Evolutionary conservation across 1,284 basidiomycete species (phyloP), one percentile per base, ranked within the genome.

Genomic region (Trametes polyzona): DNA sequence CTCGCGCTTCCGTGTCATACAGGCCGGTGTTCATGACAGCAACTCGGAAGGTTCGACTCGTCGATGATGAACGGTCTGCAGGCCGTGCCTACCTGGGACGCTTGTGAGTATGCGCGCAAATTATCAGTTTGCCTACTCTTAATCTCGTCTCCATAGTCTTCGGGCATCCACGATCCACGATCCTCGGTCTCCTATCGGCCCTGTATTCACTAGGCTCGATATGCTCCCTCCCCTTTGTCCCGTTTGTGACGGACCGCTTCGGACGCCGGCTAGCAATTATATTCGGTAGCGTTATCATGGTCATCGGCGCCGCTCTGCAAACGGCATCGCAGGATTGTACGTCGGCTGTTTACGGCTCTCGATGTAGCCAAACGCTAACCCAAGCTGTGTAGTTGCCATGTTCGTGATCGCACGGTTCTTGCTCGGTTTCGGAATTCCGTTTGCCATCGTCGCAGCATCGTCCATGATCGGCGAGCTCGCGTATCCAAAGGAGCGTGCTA

Each of bases 51-150:
- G 5, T 84, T 82, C 59, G 82, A 84, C 57, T 80, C 81, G 0
- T 83, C 81, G 5, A 83, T 84, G 81, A 80, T 67, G 65, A 71
- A 89, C 68, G 87, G 86, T 67, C 72, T 90, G 29, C 87, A 90
- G 67, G 80, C 79, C 44, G 76, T 89, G 41, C 65, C 69, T n/a
- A 82, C 86, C 50, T 90, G 87, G 87, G 71, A 77, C 42, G 55
- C 68, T 2, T 83, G 82, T 83, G 56, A 55, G 77, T 65, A 14
- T 9, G 23, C 49, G n/a, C 11, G 4, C 11, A 21, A 7, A 47
- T 37, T 4, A 6, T 10, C 12, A 21, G 2, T 1, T 4, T 29
- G 17, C 12, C 10, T 8, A 19, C 2, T 35, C 16, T 16, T 47
- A 11, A 41, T 27, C n/a, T n/a, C n/a, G 12, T 19, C 29, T 3